phyloP scores from a whole-genome alignment of 306 rosid species.

The Cyamopsis tetragonoloba region DNA sequence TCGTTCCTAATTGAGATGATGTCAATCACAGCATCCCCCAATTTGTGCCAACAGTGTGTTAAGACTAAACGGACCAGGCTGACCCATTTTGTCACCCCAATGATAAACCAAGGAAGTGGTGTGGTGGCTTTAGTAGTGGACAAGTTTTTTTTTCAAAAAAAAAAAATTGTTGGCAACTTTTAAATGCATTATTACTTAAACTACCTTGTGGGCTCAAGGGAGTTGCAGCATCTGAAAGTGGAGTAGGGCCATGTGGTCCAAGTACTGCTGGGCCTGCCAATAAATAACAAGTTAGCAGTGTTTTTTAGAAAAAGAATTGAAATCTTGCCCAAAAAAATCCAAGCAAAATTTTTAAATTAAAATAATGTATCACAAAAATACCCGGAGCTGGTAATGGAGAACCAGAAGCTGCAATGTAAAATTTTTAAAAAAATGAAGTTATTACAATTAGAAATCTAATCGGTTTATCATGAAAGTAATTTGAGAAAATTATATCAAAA shows the following conservation, averaged over 20 bases:
- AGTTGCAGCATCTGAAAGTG: slow-evolving; percentile 31
- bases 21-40: too few species aligned
- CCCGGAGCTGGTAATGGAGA: slow-evolving; percentile 63
- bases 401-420: slow-evolving; percentile 57
- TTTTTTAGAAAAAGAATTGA: neutral
- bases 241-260: slow-evolving; percentile 26
- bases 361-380: slow-evolving; percentile 20
- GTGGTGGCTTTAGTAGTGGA: too few species aligned
- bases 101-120: too few species aligned
- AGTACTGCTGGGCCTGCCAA: slow-evolving; percentile 39
- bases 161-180: too few species aligned
- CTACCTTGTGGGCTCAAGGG: slow-evolving; percentile 53
- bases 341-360: neutral
- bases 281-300: neutral
- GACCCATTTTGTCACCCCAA: too few species aligned
- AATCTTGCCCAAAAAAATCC: neutral
- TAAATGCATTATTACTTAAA: too few species aligned
- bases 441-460: slow-evolving; percentile 14
- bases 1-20: too few species aligned
- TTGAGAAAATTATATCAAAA: slow-evolving; percentile 1
- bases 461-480: neutral
- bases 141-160: too few species aligned
- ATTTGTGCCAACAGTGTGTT: too few species aligned
- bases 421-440: too few species aligned
- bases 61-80: too few species aligned